These are phyloP conservation scores for Suillus subaureus DNA, from an alignment of 768 basidiomycete species.

Conservation along the genomic window DNA sequence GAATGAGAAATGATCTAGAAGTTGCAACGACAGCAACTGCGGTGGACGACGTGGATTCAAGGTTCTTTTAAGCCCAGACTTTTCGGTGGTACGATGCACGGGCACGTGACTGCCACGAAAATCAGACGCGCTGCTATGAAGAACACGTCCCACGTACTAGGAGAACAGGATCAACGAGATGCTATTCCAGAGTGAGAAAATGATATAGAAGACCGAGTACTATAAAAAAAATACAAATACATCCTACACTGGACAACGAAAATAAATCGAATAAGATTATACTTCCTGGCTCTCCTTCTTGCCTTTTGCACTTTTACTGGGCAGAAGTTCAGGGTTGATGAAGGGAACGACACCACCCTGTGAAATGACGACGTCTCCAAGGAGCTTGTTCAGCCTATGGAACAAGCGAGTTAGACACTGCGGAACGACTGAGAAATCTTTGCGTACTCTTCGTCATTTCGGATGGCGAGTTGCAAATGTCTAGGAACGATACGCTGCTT, in stretches of 20 bases:
- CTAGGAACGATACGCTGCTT: slow-evolving; percentile 66
- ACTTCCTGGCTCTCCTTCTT: slow-evolving; percentile 55
- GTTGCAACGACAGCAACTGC: background rate
- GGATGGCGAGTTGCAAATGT: slow-evolving; percentile 66
- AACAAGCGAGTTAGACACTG: background rate
- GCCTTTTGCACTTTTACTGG: slow-evolving; percentile 53
- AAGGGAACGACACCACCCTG: slow-evolving; percentile 61
- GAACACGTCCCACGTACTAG: background rate
- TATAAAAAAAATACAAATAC: slow-evolving; percentile 32
- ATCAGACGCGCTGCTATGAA: too few species aligned
- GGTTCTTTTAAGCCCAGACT: too few species aligned
- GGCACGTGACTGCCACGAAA: slow-evolving; percentile 4
- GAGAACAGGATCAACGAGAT: background rate
- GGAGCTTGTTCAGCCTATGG: slow-evolving; percentile 39
- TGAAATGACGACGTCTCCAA: slow-evolving; percentile 56
- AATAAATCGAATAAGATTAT: slow-evolving; percentile 25
- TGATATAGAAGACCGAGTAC: slow-evolving; percentile 25
- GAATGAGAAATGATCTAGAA: background rate
- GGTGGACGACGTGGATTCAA: background rate
- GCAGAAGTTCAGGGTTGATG: slow-evolving; percentile 55
- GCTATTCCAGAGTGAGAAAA: slow-evolving; percentile 14
- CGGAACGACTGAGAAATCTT: background rate
- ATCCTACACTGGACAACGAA: slow-evolving; percentile 26
- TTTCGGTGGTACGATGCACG: background rate
- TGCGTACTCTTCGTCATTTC: slow-evolving; percentile 57